Percentiles rank a stretch among this genome's conserved stretches.
phyloP scores from a whole-genome alignment of 2,329 filamentous ascomycete genomes.

The Diaporthe helianthi region DNA sequence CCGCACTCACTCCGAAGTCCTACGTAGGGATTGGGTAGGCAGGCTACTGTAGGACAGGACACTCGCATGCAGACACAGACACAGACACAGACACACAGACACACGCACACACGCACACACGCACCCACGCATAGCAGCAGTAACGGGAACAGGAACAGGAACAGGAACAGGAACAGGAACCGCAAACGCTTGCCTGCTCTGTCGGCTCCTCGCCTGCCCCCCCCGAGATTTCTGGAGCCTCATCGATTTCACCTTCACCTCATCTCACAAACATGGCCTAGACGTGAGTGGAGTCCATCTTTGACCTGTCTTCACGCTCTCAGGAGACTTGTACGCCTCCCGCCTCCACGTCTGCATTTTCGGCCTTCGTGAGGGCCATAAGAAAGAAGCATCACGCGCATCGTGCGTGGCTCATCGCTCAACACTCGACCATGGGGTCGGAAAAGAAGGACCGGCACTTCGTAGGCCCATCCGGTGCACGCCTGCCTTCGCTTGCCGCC shows the following conservation, averaged over 20 bases:
- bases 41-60: conserved; percentile 19
- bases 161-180: conserved; percentile 4
- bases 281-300: background rate
- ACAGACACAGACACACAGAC: background rate
- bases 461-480: conserved; percentile 28
- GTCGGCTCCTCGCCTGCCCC: conserved; percentile 17
- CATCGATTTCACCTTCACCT: background rate
- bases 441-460: conserved; percentile 28
- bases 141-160: background rate
- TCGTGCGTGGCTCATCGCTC: too few species aligned
- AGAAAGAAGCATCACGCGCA: background rate
- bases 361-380: background rate
- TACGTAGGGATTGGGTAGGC: conserved; percentile 6
- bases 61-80: background rate
- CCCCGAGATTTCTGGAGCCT: conserved; percentile 9
- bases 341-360: background rate
- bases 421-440: conserved; percentile 28
- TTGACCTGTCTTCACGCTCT: conserved; percentile 13
- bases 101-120: background rate
- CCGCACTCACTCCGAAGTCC: conserved; percentile 20
- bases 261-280: conserved; percentile 16
- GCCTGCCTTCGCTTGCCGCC: conserved; percentile 9
- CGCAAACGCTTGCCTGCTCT: conserved; percentile 14
- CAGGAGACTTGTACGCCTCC: background rate
- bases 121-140: background rate